Evolutionary conservation across 1,139 yeast species (phyloP), one percentile per base, ranked within the genome.

Genomic region (Candida albicans): DNA sequence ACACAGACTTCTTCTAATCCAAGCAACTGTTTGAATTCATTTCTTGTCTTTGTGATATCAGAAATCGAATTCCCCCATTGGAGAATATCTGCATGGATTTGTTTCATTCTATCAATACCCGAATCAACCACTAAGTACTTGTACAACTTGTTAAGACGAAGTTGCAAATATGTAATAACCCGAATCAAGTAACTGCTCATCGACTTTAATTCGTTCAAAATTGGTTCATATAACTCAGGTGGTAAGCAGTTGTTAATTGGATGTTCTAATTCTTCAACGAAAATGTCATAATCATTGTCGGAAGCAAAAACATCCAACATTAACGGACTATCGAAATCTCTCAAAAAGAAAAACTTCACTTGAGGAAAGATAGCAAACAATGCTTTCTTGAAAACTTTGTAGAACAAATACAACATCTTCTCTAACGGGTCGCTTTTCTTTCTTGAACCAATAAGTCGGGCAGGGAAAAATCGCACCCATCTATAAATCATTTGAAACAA

Each of bases 241-340:
- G 49, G 52, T 4, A 57, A 33, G 33, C 53, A 50, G 13, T 48
- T 42, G 3, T 35, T 43, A 8, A n/a, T 31, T 0, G 67, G 62
- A 10, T 43, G 35, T 29, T 56, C 61, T 33, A 61, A 45, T 37
- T 56, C 58, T 8, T 51, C 49, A 34, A 47, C 46, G 46, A 55
- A 64, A n/a, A 67, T 59, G 27, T 61, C 62, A n/a, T 48, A 49
- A 41, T 68, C 71, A 33, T 59, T 51, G 24, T 55, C 52, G 32
- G 52, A 50, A n/a, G 52, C 58, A 46, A 62, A 65, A 2, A 70
- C 68, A 45, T 71, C 77, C 42, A 67, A 52, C 68, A 70, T 69
- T 42, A 72, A 59, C 1, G 77, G 76, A 46, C 68, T 60, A 49
- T 70, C 77, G 48, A 73, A 72, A 54, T 72, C 77, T 31, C 76